Evolutionary conservation across 2,329 filamentous ascomycete species (phyloP), one percentile per base, ranked within the genome.

Genomic region (Herpotrichia juniperi): DNA sequence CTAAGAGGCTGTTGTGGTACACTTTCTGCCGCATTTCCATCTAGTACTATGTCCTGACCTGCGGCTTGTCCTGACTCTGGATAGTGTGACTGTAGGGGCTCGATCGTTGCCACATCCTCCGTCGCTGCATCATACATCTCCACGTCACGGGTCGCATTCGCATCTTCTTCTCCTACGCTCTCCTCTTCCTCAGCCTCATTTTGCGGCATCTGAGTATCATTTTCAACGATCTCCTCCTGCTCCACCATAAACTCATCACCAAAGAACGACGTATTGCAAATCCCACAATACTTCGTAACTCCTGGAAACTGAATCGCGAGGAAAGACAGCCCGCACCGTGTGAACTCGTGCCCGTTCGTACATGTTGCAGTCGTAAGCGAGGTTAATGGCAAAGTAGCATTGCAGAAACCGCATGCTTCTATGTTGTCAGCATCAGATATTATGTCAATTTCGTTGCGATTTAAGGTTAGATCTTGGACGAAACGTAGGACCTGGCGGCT

Each of bases 371-470:
- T 76, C 1, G 61, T 63, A 10, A 78, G 61, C 42, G 79, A 79
- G 42, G 76, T 74, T 65, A 84, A 81, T 1, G 71, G 67, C 34
- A 85, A 78, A 0, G 68, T 65, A 3, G 74, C 64, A 14, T 74
- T 67, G 57, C 83, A 86, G 46, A 84, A 79, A 14, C 79, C 76
- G 58, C 83, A 86, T n/a, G 57, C 62, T 55, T 85, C 83, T 22
- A 69, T 73, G 11, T 21, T n/a, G n/a, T n/a, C n/a, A n/a, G 32
- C n/a, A 32, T 30, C 24, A 19, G 14, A 24, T 14, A 24, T 42
- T 4, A 9, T 24, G 6, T 53, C 39, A 8, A n/a, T 19, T n/a
- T 46, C 45, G 9, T 28, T 40, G 3, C 48, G 35, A n/a, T 44
- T 10, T 0, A 28, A 25, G 30, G 57, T 59, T 25, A 66, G 52